phyloP scores from a whole-genome alignment of 2,329 filamentous ascomycete genomes.

The Sporothrix sp. region DNA sequence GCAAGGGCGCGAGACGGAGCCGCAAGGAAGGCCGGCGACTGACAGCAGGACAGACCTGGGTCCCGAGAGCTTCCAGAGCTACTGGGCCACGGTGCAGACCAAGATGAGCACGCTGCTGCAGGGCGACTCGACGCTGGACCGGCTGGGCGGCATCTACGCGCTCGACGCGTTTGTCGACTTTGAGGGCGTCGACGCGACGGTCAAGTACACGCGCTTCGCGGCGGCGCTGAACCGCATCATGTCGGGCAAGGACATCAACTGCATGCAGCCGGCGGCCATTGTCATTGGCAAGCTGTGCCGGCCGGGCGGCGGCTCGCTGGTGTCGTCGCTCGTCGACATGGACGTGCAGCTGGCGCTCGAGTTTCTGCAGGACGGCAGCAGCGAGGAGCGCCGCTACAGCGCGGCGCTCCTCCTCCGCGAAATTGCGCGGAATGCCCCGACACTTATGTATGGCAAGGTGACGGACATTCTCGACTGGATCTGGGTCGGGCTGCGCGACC shows the following conservation, averaged over 20 bases:
- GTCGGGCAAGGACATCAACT: conserved; percentile 79
- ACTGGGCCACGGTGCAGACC: conserved; percentile 48
- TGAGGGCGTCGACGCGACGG: conserved; percentile 83
- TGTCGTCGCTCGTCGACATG: conserved; percentile 90
- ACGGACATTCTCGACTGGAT: conserved; percentile 92
- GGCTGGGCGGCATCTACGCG: conserved; percentile 83
- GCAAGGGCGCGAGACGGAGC: neutral
- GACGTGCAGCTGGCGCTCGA: conserved; percentile 95
- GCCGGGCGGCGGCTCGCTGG: conserved; percentile 86
- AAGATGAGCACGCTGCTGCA: conserved; percentile 60
- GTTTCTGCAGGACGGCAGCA: conserved; percentile 89
- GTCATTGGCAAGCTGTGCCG: conserved; percentile 84
- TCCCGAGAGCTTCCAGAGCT: conserved; percentile 61
- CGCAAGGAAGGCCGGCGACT: neutral
- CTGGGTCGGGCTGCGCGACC: conserved; percentile 87
- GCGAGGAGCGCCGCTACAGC: conserved; percentile 87
- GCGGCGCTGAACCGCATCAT: conserved; percentile 82
- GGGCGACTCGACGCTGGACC: conserved; percentile 76
- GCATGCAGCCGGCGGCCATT: conserved; percentile 82
- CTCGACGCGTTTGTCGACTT: conserved; percentile 92
- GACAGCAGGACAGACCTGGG: conserved; percentile 65
- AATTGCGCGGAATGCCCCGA: conserved; percentile 84
- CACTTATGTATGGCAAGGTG: conserved; percentile 90
- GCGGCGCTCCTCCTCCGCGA: conserved; percentile 87
- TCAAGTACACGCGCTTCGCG: conserved; percentile 90